Percentiles rank a stretch among this genome's conserved stretches.
phyloP scores from a whole-genome alignment of 2,329 filamentous ascomycete species.

The Calonectria hawksworthii region DNA sequence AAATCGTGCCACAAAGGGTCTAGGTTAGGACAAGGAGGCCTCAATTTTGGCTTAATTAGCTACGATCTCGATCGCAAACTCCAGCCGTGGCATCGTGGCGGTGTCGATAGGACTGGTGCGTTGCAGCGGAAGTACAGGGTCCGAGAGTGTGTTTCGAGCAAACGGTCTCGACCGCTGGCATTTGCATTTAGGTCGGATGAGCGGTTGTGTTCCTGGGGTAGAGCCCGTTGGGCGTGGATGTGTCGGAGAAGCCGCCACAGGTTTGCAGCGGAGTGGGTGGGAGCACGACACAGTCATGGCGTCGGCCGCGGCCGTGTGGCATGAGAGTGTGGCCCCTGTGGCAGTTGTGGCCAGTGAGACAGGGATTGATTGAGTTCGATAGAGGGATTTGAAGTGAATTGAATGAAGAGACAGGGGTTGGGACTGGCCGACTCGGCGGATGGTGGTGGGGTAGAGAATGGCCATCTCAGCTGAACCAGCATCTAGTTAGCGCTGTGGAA shows the following conservation, averaged over 20 bases:
- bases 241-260: constrained; percentile 13
- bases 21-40: constrained; percentile 1
- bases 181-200: neutral
- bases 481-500: constrained; percentile 39
- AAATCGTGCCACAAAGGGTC: neutral
- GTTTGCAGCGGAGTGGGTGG: neutral
- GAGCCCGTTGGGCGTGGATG: neutral
- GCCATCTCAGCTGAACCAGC: constrained; percentile 47
- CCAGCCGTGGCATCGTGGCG: constrained; percentile 4
- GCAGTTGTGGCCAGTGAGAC: constrained; percentile 17
- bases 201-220: neutral
- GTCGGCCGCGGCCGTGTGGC: constrained; percentile 8
- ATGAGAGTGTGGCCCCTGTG: neutral
- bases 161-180: neutral
- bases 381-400: constrained; percentile 10
- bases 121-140: neutral
- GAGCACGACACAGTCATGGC: neutral
- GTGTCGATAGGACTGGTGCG: neutral
- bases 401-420: constrained; percentile 30
- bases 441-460: constrained; percentile 26
- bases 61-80: neutral
- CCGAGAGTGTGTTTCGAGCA: neutral
- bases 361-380: constrained; percentile 7
- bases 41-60: neutral
- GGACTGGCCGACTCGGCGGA: constrained; percentile 28